A percentile compares a stretch with the other conserved stretches of the same genome.
These are phyloP conservation scores for Tulasnella sp. DNA, from an alignment of 768 basidiomycete genomes.

Conservation along the genomic window DNA sequence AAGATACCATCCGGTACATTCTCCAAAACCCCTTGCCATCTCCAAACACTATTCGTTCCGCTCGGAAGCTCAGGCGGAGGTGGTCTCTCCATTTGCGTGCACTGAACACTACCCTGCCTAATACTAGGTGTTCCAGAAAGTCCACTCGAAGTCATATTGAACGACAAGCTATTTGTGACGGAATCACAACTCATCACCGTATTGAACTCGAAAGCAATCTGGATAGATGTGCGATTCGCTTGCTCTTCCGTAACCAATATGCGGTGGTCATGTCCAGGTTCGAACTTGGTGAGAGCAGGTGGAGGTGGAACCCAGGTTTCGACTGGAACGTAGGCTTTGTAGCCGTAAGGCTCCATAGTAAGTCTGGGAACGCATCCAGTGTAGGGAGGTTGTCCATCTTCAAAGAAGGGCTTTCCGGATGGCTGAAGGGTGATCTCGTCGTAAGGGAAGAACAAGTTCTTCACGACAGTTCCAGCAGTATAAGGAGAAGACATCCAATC, in stretches of 20 bases:
- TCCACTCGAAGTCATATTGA: slow-evolving; percentile 60
- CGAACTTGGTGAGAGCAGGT: slow-evolving; percentile 65
- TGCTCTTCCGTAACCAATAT: slow-evolving; percentile 36
- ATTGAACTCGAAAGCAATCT: slow-evolving; percentile 71
- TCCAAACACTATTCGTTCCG: slow-evolving; percentile 45
- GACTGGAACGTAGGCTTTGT: slow-evolving; percentile 65
- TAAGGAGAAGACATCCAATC: slow-evolving; percentile 77
- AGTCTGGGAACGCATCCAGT: slow-evolving; percentile 59
- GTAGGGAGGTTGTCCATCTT: slow-evolving; percentile 45
- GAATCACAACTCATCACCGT: slow-evolving; percentile 57
- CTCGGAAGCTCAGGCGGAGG: slow-evolving; percentile 41
- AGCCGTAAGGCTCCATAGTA: slow-evolving; percentile 60
- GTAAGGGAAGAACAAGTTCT: slow-evolving; percentile 72
- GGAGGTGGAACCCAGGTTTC: slow-evolving; percentile 54
- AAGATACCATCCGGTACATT: slow-evolving; percentile 76
- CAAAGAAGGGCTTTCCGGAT: slow-evolving; percentile 51
- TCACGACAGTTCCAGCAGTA: slow-evolving; percentile 42
- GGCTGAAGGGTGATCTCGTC: slow-evolving; percentile 59
- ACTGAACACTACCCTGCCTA: slow-evolving; percentile 32
- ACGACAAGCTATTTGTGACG: slow-evolving; percentile 46
- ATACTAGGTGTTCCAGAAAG: slow-evolving; percentile 45
- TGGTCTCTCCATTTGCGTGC: slow-evolving; percentile 37
- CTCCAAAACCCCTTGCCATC: slow-evolving; percentile 59
- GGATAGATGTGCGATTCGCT: slow-evolving; percentile 42
- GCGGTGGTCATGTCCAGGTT: slow-evolving; percentile 78